Percentiles rank a stretch among this genome's conserved stretches.
Conservation (phyloP, 805 yeast genomes). For the Saccharomycopsis sp. region DNA sequence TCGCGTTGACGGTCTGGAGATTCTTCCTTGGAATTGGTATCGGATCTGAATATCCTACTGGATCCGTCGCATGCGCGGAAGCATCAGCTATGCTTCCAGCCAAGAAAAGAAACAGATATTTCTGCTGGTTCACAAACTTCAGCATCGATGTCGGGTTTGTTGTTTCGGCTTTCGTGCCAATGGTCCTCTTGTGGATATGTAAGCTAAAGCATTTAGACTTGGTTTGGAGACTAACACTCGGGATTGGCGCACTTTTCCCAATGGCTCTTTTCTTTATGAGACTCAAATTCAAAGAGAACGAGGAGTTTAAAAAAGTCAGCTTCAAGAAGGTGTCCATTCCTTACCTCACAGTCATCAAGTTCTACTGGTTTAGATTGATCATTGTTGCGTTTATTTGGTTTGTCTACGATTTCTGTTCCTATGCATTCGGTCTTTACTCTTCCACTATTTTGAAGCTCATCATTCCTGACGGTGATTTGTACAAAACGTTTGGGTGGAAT, state of each 20-base stretch:
- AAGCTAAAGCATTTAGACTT: constrained; percentile 61
- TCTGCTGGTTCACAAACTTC: constrained; percentile 80
- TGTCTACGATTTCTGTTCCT: constrained; percentile 80
- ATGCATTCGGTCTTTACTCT: constrained; percentile 83
- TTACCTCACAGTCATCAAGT: constrained; percentile 59
- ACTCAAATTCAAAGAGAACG: constrained; percentile 66
- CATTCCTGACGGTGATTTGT: constrained; percentile 54
- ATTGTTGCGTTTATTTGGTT: constrained; percentile 82
- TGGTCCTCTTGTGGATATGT: constrained; percentile 81
- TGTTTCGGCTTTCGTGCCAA: constrained; percentile 73
- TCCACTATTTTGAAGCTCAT: constrained; percentile 56
- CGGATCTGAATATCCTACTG: constrained; percentile 93
- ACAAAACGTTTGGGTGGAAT: constrained; percentile 86
- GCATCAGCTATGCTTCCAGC: constrained; percentile 71
- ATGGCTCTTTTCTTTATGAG: constrained; percentile 70
- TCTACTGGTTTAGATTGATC: constrained; percentile 74
- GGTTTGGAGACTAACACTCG: constrained; percentile 89
- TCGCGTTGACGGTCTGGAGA: constrained; percentile 78
- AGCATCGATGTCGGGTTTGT: constrained; percentile 89
- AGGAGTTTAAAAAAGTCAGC: constrained; percentile 60
- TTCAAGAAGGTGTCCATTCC: constrained; percentile 63
- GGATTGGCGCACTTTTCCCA: constrained; percentile 88
- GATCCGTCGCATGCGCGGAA: constrained; percentile 90
- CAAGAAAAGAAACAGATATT: constrained; percentile 86
- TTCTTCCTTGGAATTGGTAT: constrained; percentile 86